Base-by-base conservation (phyloP, 2,329 filamentous ascomycete genomes). In the Metarhizium rileyi region DNA sequence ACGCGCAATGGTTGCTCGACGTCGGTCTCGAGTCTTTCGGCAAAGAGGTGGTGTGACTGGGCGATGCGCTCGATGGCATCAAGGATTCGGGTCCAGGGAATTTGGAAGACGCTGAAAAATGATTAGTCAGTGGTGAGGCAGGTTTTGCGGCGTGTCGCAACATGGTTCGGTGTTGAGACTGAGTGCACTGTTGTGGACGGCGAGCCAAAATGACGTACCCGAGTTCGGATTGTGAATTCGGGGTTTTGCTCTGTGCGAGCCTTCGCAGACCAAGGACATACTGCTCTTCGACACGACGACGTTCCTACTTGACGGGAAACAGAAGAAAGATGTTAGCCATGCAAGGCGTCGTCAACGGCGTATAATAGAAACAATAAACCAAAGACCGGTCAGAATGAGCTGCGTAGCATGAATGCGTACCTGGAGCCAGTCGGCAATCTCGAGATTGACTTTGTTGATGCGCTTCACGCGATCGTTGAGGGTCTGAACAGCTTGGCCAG, bases 391-490 rank as follows among this genome's bases (percentile, higher is more conserved):
- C 30, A 14, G 16, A 38, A 16, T 8, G 14, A 38, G 35, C 35
- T 18, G 35, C 14, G 35, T 16, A 9, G 38, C n/a, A 16, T 25
- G 28, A 7, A 18, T 46, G 53, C 70, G 69, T 81, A 95, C 90
- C 84, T 91, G 86, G 54, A 98, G 78, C 89, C 91, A 98, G 71
- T 97, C 91, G 66, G 91, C 91, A 62, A 98, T 88, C 65, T 96
- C 89, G 59, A 75, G 70, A 69, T 98, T 96, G 70, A 95, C 73
- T 67, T 84, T 89, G 61, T 79, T 80, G 64, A 97, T 91, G 68
- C 89, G 81, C 68, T 86, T 87, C 59, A 97, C 80, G 62, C 93
- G 87, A 59, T 96, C 90, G 67, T 84, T 86, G 60, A 97, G 79
- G 52, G 89, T 79, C 49, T 80, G 77, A 36, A 90, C 87, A 52